Evolutionary conservation across 2,329 filamentous ascomycete genomes (phyloP), one percentile per base, ranked within the genome.

Genomic region (Penicillium decumbens): DNA sequence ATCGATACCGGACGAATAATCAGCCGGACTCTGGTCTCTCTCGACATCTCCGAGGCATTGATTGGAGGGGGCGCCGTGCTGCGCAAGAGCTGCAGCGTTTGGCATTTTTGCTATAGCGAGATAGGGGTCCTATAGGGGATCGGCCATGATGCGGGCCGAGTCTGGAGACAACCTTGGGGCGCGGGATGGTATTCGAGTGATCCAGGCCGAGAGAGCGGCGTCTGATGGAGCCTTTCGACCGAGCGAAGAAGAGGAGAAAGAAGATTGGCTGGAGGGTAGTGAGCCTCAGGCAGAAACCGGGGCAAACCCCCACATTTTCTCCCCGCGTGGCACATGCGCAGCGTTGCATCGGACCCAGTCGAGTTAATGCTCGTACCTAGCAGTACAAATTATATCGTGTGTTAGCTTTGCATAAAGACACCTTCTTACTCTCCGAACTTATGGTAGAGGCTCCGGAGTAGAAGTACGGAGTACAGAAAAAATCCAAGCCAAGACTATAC

Each of bases 101-200:
- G 65, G 60, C 65, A 66, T 18, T 69, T 54, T 62, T 65, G 59
- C 56, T 63, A 53, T 58, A 61, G 65, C 65, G 64, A 68, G 62
- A 51, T 46, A 39, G 15, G 15, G 30, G 44, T 45, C 39, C 45
- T 58, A 59, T 53, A 56, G 58, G 54, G 47, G 51, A 49, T 57
- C 54, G 56, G 53, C 55, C 58, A 59, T 60, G 49, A 49, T 47
- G 52, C 47, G 49, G 30, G 29, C 18, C 20, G 9, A 6, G 8
- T 18, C 15, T 29, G 8, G 27, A 6, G 25, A 18, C n/a, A 35
- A 20, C 15, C 15, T 20, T 4, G 8, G 15, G 7, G 4, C 32
- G 3, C 32, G 25, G 32, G 32, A 35, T 18, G 15, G 32, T 43
- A n/a, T 45, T 46, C 28, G 43, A 41, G 20, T 32, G 25, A 27